phyloP scores from a whole-genome alignment of 2,329 filamentous ascomycete genomes.

The Fusarium robinianum region DNA sequence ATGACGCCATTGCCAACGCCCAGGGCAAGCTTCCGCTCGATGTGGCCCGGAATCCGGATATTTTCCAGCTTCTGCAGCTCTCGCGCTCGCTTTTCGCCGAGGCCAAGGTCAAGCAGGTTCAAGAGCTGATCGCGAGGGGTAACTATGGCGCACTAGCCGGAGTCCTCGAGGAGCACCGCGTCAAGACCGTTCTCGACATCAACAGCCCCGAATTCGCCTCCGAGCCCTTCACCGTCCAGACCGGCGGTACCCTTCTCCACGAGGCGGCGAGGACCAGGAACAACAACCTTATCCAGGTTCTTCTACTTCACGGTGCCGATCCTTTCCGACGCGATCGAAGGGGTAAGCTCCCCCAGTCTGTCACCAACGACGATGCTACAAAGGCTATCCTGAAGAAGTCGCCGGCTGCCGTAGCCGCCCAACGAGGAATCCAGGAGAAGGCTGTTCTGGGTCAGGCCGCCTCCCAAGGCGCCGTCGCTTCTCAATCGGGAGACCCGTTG shows the following conservation, averaged over 20 bases:
- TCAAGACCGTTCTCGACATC: constrained; percentile 87
- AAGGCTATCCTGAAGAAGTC: constrained; percentile 90
- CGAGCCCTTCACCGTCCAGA: constrained; percentile 74
- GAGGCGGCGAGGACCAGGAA: constrained; percentile 91
- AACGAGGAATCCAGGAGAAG: constrained; percentile 95
- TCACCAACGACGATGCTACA: constrained; percentile 92
- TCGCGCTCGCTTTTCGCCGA: constrained; percentile 89
- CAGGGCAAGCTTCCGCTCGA: constrained; percentile 86
- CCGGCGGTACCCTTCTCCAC: constrained; percentile 90
- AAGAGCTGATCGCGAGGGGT: constrained; percentile 71
- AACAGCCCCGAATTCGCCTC: constrained; percentile 89
- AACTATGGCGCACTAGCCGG: constrained; percentile 80
- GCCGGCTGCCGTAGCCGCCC: constrained; percentile 89
- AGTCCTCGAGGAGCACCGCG: constrained; percentile 80
- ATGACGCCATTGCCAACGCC: constrained; percentile 84
- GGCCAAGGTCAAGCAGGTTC: constrained; percentile 80
- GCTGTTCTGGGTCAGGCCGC: constrained; percentile 81
- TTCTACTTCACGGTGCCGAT: constrained; percentile 92
- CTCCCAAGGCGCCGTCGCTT: constrained; percentile 57
- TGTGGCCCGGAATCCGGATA: constrained; percentile 87
- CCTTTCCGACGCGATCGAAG: constrained; percentile 94
- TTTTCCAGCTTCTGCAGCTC: constrained; percentile 93
- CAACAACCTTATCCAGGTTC: constrained; percentile 81
- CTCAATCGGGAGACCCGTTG: constrained; percentile 61
- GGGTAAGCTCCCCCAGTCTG: constrained; percentile 92